Conservation (phyloP, 148 eudicot species). For the Oxyria digyna region DNA sequence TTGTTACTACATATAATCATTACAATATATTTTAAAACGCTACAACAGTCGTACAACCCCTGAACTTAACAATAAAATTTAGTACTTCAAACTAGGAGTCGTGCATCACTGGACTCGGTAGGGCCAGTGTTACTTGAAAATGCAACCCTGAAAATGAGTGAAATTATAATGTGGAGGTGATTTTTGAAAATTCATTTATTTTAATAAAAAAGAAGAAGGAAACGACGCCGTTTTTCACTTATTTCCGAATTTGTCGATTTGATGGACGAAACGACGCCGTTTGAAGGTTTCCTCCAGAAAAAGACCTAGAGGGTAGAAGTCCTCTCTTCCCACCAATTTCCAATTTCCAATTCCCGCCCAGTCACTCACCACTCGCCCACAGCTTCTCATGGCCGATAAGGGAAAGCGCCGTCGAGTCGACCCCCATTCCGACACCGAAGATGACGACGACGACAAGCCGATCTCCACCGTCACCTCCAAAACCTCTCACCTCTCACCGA, state of each 20-base stretch:
- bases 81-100: too few relatives aligned
- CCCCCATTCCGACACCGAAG: conserved; percentile 27
- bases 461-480: not conserved
- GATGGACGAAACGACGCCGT: not conserved
- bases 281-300: not conserved
- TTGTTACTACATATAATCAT: too few relatives aligned
- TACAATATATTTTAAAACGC: too few relatives aligned
- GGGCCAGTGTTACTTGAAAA: too few relatives aligned
- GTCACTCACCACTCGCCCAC: not conserved
- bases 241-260: not conserved
- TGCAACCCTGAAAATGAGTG: too few relatives aligned
- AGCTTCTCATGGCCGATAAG: conserved; percentile 41
- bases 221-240: not conserved
- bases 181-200: not conserved
- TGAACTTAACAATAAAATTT: too few relatives aligned
- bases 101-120: too few relatives aligned
- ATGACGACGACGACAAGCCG: conserved; percentile 5
- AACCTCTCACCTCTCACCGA: conserved; percentile 14
- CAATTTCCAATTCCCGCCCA: not conserved
- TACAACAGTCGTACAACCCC: too few relatives aligned
- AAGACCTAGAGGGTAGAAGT: not conserved
- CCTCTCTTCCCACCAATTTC: not conserved
- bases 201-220: not conserved
- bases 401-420: conserved; percentile 54
- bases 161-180: not conserved